Conservation (phyloP, 768 basidiomycete genomes). For the Pleurotus citrinopileatus region DNA sequence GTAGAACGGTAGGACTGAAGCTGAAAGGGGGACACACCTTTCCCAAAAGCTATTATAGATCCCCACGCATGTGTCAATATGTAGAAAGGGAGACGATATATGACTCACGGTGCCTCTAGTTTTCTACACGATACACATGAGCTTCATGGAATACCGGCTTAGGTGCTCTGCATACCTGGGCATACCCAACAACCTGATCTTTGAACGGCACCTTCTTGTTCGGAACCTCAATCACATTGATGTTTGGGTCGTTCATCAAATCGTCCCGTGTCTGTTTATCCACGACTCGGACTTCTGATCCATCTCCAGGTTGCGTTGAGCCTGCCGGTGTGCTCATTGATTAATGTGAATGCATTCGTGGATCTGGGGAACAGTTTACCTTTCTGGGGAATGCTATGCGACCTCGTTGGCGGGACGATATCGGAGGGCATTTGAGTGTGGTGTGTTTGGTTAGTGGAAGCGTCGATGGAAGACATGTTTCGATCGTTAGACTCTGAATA, state of each 20-base stretch:
- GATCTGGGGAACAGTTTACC: constrained; percentile 23
- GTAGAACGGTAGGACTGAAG: neutral
- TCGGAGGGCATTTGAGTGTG: constrained; percentile 27
- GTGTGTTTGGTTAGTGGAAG: too few relatives aligned
- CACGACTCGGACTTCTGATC: constrained; percentile 24
- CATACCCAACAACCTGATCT: constrained; percentile 54
- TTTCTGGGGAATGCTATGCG: constrained; percentile 31
- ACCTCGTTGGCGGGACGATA: constrained; percentile 21
- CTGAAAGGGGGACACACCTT: constrained; percentile 20
- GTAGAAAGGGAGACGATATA: too few relatives aligned
- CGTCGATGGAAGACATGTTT: too few relatives aligned
- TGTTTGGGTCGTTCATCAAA: constrained; percentile 2
- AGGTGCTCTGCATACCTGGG: constrained; percentile 17
- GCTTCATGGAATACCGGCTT: neutral
- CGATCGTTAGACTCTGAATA: too few relatives aligned
- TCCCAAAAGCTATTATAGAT: constrained; percentile 33
- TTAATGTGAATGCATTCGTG: neutral
- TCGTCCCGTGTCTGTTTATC: constrained; percentile 17
- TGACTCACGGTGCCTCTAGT: constrained; percentile 40
- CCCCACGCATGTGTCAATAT: too few relatives aligned
- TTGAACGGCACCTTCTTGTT: constrained; percentile 48
- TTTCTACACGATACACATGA: constrained; percentile 25
- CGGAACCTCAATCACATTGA: constrained; percentile 16
- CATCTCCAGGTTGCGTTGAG: constrained; percentile 33
- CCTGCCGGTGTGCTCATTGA: too few relatives aligned